Base-by-base conservation (phyloP, 768 basidiomycete genomes). In the Rhizopogon vinicolor region DNA sequence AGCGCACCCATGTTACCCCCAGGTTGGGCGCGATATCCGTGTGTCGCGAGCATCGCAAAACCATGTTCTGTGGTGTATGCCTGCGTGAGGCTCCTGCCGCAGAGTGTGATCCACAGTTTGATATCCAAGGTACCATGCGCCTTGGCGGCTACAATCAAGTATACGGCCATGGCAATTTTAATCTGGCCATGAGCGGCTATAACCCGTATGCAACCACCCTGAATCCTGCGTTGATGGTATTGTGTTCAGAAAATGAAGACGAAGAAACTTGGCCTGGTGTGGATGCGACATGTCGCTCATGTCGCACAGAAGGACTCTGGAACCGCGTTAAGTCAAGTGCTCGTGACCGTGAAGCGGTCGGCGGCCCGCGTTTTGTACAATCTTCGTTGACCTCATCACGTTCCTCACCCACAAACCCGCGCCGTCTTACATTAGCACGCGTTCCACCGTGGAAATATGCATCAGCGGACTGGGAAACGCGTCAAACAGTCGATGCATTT, bases 221-320 rank as follows among this genome's bases (percentile, higher is more conserved):
- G 28, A 63, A 67, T 35, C 67, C 68, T 28, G 60, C 66, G 5
- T 55, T 67, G 41, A 69, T 72, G 58, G 75, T 83, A 10, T 78
- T 75, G 31, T 80, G 82, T 56, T 70, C 79, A 4, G 87, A 87
- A 62, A 90, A 89, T 63, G 88, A 89, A 57, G 89, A 91, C 66
- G 79, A 83, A 16, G 81, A 84, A 12, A 78, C 80, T 0, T 90
- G 85, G 79, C 82, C 84, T 0, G 75, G 75, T 6, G 77, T 86
- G 10, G 81, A 84, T 31, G 75, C 85, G 1, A 90, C 89, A 7
- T 91, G 89, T 66, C 77, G 82, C 41, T 70, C 69, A 44, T 91
- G 89, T 66, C 78, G 89, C 37, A 65, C 65, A 2, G 87, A 91
- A 65, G 81, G 78, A 74, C 72, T 91, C 3, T 86, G 83, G 83